Conservation (phyloP, 768 basidiomycete species). For the Collybiopsis luxurians region DNA sequence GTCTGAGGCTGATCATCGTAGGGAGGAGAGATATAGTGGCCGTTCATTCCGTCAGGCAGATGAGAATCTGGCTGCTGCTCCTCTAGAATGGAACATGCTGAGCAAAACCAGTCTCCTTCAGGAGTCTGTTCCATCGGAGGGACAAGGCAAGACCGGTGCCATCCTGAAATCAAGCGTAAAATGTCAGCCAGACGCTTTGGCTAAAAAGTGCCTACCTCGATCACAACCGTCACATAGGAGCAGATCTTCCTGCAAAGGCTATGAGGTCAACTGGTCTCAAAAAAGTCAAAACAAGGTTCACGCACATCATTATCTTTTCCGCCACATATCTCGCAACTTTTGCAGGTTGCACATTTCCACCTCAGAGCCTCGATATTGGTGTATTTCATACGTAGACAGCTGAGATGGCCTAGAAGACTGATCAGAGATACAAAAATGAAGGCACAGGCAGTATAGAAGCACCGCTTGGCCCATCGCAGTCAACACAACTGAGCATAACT, state of each 20-base stretch:
- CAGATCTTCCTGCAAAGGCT: constrained; percentile 60
- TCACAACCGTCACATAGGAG: constrained; percentile 95
- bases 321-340: constrained; percentile 84
- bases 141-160: constrained; percentile 79
- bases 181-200: constrained; percentile 12
- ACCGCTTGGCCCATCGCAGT: constrained; percentile 80
- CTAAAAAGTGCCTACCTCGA: constrained; percentile 51
- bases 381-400: constrained; percentile 52
- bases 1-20: neutral
- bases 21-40: neutral
- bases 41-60: neutral
- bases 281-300: constrained; percentile 17
- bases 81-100: constrained; percentile 40
- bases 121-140: constrained; percentile 74
- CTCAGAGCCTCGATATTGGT: constrained; percentile 50
- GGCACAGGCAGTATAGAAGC: constrained; percentile 17
- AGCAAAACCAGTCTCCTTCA: constrained; percentile 77
- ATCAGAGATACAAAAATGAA: neutral
- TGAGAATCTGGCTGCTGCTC: constrained; percentile 2
- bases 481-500: constrained; percentile 71
- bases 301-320: constrained; percentile 88
- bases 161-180: constrained; percentile 45
- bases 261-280: constrained; percentile 5
- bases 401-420: constrained; percentile 70
- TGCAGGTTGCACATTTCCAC: constrained; percentile 93